Evolutionary conservation across 495 filamentous ascomycete genomes (phyloP).

Genomic region (Talaromyces nanjingensis): DNA sequence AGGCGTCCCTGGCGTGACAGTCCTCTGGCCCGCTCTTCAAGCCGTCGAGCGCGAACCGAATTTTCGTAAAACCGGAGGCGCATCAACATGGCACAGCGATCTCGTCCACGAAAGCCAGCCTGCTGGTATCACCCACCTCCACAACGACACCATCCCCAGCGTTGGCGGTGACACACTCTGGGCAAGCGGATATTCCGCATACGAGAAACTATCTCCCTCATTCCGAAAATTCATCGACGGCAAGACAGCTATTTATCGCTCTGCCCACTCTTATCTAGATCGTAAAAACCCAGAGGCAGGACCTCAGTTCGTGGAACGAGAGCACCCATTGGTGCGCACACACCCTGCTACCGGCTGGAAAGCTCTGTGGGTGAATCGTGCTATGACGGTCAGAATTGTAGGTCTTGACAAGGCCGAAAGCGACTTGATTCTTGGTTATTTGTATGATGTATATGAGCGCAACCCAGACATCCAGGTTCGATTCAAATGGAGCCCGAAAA

Average conservation of each 20-base stretch:
- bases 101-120: conserved; percentile 65
- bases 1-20: conserved; percentile 54
- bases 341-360: conserved; percentile 70
- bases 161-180: conserved; percentile 67
- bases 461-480: conserved; percentile 63
- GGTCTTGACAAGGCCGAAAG: conserved; percentile 59
- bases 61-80: conserved; percentile 59
- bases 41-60: conserved; percentile 46
- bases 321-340: conserved; percentile 62
- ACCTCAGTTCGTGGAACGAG: conserved; percentile 55
- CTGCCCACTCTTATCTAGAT: conserved; percentile 61
- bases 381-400: conserved; percentile 58
- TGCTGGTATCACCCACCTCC: conserved; percentile 62
- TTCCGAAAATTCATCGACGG: conserved; percentile 70
- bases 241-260: conserved; percentile 56
- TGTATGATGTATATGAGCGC: conserved; percentile 58
- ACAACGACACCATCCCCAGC: conserved; percentile 58
- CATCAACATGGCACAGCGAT: conserved; percentile 63
- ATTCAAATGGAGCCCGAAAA: conserved; percentile 56
- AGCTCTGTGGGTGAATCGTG: conserved; percentile 61
- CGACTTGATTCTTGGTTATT: conserved; percentile 59
- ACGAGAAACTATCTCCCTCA: conserved; percentile 62
- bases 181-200: conserved; percentile 62
- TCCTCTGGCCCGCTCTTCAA: conserved; percentile 61
- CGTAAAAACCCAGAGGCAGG: conserved; percentile 53